Conservation (phyloP, 495 filamentous ascomycete genomes). For the Viridothelium virens region DNA sequence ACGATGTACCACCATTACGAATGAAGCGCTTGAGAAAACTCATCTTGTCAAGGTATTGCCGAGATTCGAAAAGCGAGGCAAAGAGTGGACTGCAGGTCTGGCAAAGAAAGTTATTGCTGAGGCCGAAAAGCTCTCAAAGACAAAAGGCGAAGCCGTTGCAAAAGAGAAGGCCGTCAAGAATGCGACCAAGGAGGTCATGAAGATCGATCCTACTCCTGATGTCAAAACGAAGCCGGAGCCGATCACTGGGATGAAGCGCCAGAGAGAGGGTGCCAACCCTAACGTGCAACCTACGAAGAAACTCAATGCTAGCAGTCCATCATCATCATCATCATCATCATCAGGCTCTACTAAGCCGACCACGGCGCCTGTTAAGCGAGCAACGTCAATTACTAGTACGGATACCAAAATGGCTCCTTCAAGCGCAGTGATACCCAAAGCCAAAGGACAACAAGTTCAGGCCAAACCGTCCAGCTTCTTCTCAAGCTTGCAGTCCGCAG, state of each 20-base stretch:
- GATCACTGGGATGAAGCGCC: constrained; percentile 43
- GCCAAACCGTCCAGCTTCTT: constrained; percentile 55
- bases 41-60: constrained; percentile 59
- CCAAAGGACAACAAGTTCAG: constrained; percentile 44
- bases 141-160: constrained; percentile 10
- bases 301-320: constrained; percentile 20
- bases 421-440: constrained; percentile 34
- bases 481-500: constrained; percentile 50
- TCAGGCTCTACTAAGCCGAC: constrained; percentile 36
- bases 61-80: constrained; percentile 59
- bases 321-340: constrained; percentile 38
- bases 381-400: constrained; percentile 5
- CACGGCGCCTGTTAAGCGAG: neutral
- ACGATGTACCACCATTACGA: constrained; percentile 55
- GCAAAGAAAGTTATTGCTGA: constrained; percentile 52
- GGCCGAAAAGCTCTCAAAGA: constrained; percentile 46
- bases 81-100: constrained; percentile 50
- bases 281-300: constrained; percentile 33
- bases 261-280: constrained; percentile 39
- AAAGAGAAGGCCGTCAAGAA: constrained; percentile 31
- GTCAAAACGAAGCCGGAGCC: constrained; percentile 25
- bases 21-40: constrained; percentile 53
- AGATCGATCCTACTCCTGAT: constrained; percentile 29
- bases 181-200: constrained; percentile 16
- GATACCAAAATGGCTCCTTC: constrained; percentile 5